These are phyloP conservation scores for Saturnispora gosingensis DNA, from an alignment of 805 yeast species.

Conservation along the genomic window DNA sequence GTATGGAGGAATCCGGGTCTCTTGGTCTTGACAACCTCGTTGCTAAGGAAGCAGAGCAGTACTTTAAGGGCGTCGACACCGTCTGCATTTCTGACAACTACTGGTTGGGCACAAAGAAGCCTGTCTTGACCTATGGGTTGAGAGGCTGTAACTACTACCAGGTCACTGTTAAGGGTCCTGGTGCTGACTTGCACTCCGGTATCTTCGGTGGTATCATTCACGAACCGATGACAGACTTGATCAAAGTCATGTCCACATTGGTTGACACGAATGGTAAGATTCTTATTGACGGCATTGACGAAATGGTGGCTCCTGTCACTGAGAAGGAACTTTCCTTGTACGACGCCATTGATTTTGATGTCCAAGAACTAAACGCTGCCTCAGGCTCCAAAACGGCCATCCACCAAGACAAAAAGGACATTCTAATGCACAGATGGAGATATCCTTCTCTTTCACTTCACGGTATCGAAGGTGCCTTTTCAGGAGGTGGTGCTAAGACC, in stretches of 20 bases:
- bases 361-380: constrained; percentile 79
- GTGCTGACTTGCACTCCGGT: constrained; percentile 96
- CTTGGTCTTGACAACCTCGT: constrained; percentile 81
- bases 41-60: constrained; percentile 63
- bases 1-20: constrained; percentile 98
- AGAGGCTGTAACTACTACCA: constrained; percentile 96
- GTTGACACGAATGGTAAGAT: constrained; percentile 81
- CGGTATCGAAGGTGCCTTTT: constrained; percentile 97
- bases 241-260: constrained; percentile 64
- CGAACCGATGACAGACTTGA: constrained; percentile 94
- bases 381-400: constrained; percentile 81
- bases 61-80: constrained; percentile 84
- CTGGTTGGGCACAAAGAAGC: constrained; percentile 97
- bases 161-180: constrained; percentile 76
- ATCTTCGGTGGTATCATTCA: constrained; percentile 95
- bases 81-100: constrained; percentile 96
- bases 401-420: constrained; percentile 67
- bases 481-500: constrained; percentile 93
- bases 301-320: constrained; percentile 93
- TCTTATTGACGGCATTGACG: constrained; percentile 76
- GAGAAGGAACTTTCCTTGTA: constrained; percentile 69
- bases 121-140: constrained; percentile 93
- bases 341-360: constrained; percentile 76
- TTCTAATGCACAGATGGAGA: constrained; percentile 98
- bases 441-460: constrained; percentile 92